Conservation (phyloP, 164 flowering plant species). For the Taxillus chinensis region DNA sequence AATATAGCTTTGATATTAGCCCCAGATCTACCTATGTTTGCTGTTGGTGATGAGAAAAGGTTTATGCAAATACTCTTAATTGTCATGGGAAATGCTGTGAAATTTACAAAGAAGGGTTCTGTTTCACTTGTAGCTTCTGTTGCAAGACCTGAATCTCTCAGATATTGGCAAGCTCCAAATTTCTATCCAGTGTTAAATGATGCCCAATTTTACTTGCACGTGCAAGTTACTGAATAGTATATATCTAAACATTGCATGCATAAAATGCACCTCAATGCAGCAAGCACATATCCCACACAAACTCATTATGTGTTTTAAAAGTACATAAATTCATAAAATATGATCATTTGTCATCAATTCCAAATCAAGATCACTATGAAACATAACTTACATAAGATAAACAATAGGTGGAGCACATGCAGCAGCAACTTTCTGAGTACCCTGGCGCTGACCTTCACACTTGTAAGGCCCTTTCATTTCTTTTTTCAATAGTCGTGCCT, state of each 20-base stretch:
- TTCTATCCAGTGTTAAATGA: slow-evolving; percentile 35
- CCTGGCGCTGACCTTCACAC: slow-evolving; percentile 40
- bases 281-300: too few species aligned
- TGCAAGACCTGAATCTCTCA: slow-evolving; percentile 41
- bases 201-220: slow-evolving; percentile 44
- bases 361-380: not conserved
- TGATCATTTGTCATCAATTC: not conserved
- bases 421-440: slow-evolving; percentile 78
- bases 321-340: too few species aligned
- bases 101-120: slow-evolving; percentile 61
- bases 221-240: slow-evolving; percentile 43
- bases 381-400: slow-evolving; percentile 49
- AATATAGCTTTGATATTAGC: slow-evolving; percentile 30
- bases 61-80: slow-evolving; percentile 55
- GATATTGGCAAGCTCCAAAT: slow-evolving; percentile 44
- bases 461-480: slow-evolving; percentile 62
- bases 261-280: too few species aligned
- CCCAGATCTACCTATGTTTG: slow-evolving; percentile 50
- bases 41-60: slow-evolving; percentile 65
- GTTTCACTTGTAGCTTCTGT: slow-evolving; percentile 43
- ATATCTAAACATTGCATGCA: too few species aligned
- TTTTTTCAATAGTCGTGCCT: slow-evolving; percentile 69
- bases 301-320: too few species aligned
- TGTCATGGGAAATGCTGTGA: slow-evolving; percentile 64
- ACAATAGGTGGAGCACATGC: slow-evolving; percentile 58